Conservation (phyloP, 768 basidiomycete species). For the Lactarius quietus region DNA sequence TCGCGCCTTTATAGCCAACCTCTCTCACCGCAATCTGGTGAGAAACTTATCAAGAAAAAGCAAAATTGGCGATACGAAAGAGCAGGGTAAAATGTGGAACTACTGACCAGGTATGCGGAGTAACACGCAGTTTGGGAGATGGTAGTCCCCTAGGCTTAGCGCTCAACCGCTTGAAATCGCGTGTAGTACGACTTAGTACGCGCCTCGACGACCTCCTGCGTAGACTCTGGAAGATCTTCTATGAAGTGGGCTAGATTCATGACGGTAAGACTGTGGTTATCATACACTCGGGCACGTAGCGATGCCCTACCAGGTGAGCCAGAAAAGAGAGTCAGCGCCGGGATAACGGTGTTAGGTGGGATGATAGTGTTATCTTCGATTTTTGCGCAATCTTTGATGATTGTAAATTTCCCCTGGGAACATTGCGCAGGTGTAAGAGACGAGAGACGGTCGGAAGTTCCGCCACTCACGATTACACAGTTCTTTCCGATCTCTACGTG, state of each 20-base stretch:
- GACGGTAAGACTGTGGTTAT: not conserved
- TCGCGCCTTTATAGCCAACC: not conserved
- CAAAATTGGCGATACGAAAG: not conserved
- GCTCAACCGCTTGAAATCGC: slow-evolving; percentile 61
- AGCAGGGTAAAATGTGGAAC: not conserved
- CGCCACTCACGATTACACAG: slow-evolving; percentile 89
- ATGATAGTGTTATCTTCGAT: slow-evolving; percentile 88
- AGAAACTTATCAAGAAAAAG: not conserved
- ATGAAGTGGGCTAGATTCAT: slow-evolving; percentile 61
- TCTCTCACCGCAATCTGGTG: not conserved
- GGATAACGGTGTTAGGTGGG: slow-evolving; percentile 89
- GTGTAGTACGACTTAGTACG: slow-evolving; percentile 83
- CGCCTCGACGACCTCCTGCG: slow-evolving; percentile 86
- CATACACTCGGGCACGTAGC: not conserved
- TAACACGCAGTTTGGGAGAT: not conserved
- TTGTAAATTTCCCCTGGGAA: slow-evolving; percentile 86
- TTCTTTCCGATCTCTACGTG: slow-evolving; percentile 94
- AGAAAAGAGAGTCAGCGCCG: slow-evolving; percentile 77
- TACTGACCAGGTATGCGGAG: not conserved
- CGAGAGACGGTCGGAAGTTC: slow-evolving; percentile 13
- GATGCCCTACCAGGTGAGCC: slow-evolving; percentile 77
- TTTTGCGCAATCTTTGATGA: slow-evolving; percentile 92
- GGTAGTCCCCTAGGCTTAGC: slow-evolving; percentile 5
- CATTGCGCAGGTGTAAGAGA: not conserved
- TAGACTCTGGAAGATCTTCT: slow-evolving; percentile 88